phyloP scores from a whole-genome alignment of 306 rosid species.

The Ceratonia siliqua region DNA sequence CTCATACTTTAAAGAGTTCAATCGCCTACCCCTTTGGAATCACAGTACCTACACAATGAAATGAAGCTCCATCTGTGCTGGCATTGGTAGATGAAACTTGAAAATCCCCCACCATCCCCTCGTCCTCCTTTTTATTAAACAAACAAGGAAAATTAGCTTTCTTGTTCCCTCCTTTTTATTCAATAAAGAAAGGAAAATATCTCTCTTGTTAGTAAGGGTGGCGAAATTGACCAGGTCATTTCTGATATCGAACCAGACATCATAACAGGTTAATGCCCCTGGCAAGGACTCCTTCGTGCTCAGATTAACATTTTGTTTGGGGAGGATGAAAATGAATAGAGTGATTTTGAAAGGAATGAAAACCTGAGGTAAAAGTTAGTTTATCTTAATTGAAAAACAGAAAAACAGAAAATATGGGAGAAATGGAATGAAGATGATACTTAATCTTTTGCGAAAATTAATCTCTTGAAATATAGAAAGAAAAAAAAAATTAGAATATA shows the following conservation, averaged over 20 bases:
- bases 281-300: not conserved
- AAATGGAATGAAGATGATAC: not conserved
- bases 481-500: not conserved
- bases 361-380: not conserved
- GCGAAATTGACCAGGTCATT: not conserved
- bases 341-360: not conserved
- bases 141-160: not conserved
- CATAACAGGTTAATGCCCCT: not conserved
- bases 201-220: not conserved
- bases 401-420: not conserved
- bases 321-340: not conserved
- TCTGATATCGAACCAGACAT: not conserved
- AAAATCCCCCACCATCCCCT: not conserved
- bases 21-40: not conserved
- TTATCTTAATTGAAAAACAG: not conserved
- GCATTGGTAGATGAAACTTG: not conserved
- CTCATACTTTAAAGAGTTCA: not conserved
- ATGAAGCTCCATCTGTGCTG: not conserved
- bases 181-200: not conserved
- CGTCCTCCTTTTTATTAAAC: not conserved
- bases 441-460: not conserved
- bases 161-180: not conserved
- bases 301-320: not conserved
- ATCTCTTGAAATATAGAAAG: not conserved
- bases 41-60: not conserved